Percentiles rank a stretch among this genome's conserved stretches.
These are phyloP conservation scores for Termitomyces sp. DNA, from an alignment of 768 basidiomycete species.

Conservation along the genomic window DNA sequence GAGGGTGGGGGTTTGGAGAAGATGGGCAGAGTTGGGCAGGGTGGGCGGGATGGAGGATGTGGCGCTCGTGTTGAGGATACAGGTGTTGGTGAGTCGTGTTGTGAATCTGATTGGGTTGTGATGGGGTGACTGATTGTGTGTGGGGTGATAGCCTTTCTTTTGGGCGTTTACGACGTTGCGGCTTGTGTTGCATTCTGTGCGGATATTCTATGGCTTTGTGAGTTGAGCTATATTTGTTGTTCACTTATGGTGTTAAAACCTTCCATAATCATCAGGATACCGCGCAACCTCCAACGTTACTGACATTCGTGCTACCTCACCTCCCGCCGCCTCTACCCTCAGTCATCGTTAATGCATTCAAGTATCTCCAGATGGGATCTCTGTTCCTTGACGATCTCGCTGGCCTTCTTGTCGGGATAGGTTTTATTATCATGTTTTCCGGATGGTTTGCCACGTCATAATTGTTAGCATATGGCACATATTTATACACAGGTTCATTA, in stretches of 20 bases:
- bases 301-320: slow-evolving; percentile 58
- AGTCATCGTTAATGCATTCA: slow-evolving; percentile 57
- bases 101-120: neutral
- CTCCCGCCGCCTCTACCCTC: slow-evolving; percentile 64
- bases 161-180: slow-evolving; percentile 78
- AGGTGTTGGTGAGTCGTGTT: slow-evolving; percentile 47
- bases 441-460: slow-evolving; percentile 34
- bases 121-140: neutral
- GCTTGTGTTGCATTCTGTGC: slow-evolving; percentile 65
- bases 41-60: slow-evolving; percentile 30
- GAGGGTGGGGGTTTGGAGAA: slow-evolving; percentile 38
- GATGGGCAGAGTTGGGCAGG: slow-evolving; percentile 59
- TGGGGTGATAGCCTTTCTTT: slow-evolving; percentile 61
- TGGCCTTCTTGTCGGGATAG: slow-evolving; percentile 66
- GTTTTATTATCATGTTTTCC: slow-evolving; percentile 55
- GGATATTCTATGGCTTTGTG: slow-evolving; percentile 69
- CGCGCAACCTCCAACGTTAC: slow-evolving; percentile 53
- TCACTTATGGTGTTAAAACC: neutral
- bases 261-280: slow-evolving; percentile 47
- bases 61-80: slow-evolving; percentile 36
- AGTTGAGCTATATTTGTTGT: slow-evolving; percentile 19
- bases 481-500: neutral
- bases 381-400: slow-evolving; percentile 71
- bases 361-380: slow-evolving; percentile 66
- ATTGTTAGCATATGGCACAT: slow-evolving; percentile 3